Conservation (phyloP, 2,329 filamentous ascomycete genomes). For the Talaromyces sp. region DNA sequence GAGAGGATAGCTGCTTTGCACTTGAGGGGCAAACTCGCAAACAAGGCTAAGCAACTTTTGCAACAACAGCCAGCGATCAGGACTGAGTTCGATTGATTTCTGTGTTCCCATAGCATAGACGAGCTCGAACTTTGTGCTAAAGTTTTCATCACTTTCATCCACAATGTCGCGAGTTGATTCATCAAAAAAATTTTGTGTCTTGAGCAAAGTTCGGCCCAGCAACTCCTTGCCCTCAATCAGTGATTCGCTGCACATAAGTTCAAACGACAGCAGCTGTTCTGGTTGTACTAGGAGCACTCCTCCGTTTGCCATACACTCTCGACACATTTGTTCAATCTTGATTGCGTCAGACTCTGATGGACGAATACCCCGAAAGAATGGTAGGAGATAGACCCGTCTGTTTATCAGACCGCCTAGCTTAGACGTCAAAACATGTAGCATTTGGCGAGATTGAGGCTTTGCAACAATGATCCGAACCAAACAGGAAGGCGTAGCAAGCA, state of each 20-base stretch:
- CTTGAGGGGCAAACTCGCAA: not conserved
- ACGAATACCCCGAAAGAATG: conserved; percentile 45
- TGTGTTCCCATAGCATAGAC: conserved; percentile 58
- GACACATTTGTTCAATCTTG: conserved; percentile 36
- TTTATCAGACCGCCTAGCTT: conserved; percentile 44
- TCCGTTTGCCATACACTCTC: conserved; percentile 45
- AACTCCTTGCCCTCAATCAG: conserved; percentile 27
- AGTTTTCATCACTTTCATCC: conserved; percentile 61
- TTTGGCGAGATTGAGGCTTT: conserved; percentile 58
- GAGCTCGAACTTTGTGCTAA: conserved; percentile 56
- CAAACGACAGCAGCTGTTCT: conserved; percentile 48
- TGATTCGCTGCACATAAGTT: conserved; percentile 56
- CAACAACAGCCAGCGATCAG: conserved; percentile 53
- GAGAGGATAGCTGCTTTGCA: not conserved
- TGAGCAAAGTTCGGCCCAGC: conserved; percentile 34
- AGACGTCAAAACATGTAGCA: conserved; percentile 41
- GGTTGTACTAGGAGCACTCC: conserved; percentile 59
- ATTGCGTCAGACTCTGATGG: conserved; percentile 25
- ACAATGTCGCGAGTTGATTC: conserved; percentile 50
- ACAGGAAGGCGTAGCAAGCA: conserved; percentile 45
- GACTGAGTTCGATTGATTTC: conserved; percentile 47
- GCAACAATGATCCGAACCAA: conserved; percentile 57
- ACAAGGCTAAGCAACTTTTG: conserved; percentile 46
- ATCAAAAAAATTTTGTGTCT: conserved; percentile 45
- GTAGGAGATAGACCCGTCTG: conserved; percentile 43